A percentile compares a stretch with the other conserved stretches of the same genome.
Evolutionary conservation across 805 yeast genomes (phyloP).

Genomic region (Tanozyma kutaoensis): DNA sequence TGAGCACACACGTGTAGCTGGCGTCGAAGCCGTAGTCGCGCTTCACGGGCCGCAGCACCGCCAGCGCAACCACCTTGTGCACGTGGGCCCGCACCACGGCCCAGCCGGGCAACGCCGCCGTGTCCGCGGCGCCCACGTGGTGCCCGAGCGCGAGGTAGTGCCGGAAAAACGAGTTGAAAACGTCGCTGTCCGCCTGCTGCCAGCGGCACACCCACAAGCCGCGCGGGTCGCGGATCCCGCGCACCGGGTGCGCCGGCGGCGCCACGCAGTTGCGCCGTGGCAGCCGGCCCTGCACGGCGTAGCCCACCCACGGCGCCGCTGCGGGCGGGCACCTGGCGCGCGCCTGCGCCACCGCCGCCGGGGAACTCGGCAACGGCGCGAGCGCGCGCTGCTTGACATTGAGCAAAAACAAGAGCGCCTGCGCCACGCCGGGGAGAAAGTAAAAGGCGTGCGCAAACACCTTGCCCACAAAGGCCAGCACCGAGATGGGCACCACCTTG

Average conservation of each 20-base stretch:
- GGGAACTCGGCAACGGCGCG: conserved; percentile 9
- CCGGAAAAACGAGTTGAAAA: conserved; percentile 47
- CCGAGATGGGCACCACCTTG: conserved; percentile 40
- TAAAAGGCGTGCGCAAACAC: conserved; percentile 52
- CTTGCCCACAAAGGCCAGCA: conserved; percentile 58
- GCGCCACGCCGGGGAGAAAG: conserved; percentile 40
- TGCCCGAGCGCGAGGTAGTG: conserved; percentile 32
- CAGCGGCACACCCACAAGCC: conserved; percentile 55
- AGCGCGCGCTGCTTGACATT: conserved; percentile 37
- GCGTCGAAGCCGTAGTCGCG: too few relatives aligned
- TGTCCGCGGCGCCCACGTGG: conserved; percentile 1
- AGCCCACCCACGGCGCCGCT: conserved; percentile 13
- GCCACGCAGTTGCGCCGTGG: conserved; percentile 16
- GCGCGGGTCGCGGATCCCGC: conserved; percentile 41
- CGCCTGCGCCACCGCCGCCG: conserved; percentile 3
- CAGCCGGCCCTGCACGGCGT: too few relatives aligned
- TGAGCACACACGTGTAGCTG: conserved; percentile 20
- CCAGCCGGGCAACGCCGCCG: too few relatives aligned
- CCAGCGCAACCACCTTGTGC: too few relatives aligned
- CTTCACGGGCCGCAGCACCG: too few relatives aligned
- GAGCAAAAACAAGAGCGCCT: conserved; percentile 41
- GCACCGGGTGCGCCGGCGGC: conserved; percentile 28
- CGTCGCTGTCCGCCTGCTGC: conserved; percentile 42
- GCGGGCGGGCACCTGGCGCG: conserved; percentile 17
- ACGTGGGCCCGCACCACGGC: too few relatives aligned